Base-by-base conservation (phyloP, 208 protist genomes). In the Crithidia mellificae region DNA sequence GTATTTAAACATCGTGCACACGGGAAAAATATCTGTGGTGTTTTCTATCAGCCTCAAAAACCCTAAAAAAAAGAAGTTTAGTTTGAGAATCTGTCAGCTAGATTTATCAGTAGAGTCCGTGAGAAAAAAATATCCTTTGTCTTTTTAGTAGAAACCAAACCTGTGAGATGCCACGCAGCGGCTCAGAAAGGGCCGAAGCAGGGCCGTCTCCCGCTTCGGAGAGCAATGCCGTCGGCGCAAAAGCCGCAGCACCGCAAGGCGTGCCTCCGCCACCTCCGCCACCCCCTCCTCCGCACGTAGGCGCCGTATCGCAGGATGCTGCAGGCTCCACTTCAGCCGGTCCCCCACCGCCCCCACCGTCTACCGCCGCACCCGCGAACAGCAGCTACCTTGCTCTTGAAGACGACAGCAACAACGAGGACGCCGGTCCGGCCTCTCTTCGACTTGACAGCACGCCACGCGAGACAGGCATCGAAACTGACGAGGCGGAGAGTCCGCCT, bases 401-500 rank as follows among this genome's bases (percentile, higher is more conserved):
- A n/a, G 47, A 55, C 1, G 2, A 15, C 2, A 34, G 14, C 30
- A 34, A 46, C 32, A 14, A n/a, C 46, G 34, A 6, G n/a, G 22
- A 6, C 22, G 59, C n/a, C 7, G 15, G 5, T 27, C 44, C 17
- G 8, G 50, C 32, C 2, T 27, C 59, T 2, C 30, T 55, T 30
- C 59, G 46, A 19, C 9, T 34, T n/a, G 46, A 30, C 19, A 53
- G 44, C 32, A 43, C 59, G 8, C 59, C 59, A 20, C 59, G 32
- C 47, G 46, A 43, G 4, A 19, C 6, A 2, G 27, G 17, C 59
- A 30, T 43, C 11, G 29, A 29, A 0, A 51, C 2, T 20, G 52
- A 55, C 1, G 70, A 65, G 30, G 63, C 47, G 32, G 63, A 68
- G 59, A 63, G 58, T 27, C 59, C 73, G n/a, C 63, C 56, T 53